Evolutionary conservation across 441 rosid genomes (phyloP).

Genomic region (Metrosideros polymorpha): DNA sequence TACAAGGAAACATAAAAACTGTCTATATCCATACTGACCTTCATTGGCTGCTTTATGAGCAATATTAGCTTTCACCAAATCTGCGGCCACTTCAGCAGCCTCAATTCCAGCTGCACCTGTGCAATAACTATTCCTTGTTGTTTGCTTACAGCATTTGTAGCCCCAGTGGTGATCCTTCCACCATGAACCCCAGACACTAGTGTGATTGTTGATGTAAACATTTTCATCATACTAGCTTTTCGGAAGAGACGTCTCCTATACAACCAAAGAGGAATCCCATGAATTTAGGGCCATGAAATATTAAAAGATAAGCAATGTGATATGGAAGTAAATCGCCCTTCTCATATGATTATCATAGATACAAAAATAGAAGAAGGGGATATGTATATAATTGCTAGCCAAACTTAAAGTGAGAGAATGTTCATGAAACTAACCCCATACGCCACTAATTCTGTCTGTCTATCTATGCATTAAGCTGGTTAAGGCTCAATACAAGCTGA

Average conservation of each 20-base stretch:
- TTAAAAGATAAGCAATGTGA: not conserved
- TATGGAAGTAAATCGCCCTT: not conserved
- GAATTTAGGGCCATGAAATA: not conserved
- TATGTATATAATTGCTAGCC: not conserved
- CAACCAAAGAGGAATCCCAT: not conserved
- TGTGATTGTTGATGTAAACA: slow-evolving; percentile 42
- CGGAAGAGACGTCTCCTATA: slow-evolving; percentile 41
- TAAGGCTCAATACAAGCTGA: not conserved
- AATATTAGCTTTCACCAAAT: slow-evolving; percentile 50
- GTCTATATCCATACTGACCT: slow-evolving; percentile 14
- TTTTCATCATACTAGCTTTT: slow-evolving; percentile 61
- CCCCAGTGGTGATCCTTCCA: slow-evolving; percentile 70
- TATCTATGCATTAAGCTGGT: not conserved
- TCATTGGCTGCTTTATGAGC: slow-evolving; percentile 42
- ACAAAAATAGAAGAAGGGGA: not conserved
- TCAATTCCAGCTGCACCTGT: slow-evolving; percentile 59
- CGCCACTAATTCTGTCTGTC: not conserved
- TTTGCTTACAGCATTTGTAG: slow-evolving; percentile 51
- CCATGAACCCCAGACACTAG: slow-evolving; percentile 59
- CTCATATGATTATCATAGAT: not conserved
- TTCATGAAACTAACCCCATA: not conserved
- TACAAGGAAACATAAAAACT: not conserved
- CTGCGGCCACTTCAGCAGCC: slow-evolving; percentile 52
- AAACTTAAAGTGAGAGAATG: not conserved
- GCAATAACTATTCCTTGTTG: slow-evolving; percentile 49